These are phyloP conservation scores for Graphilbum fragrans DNA, from an alignment of 2,329 filamentous ascomycete species.

Conservation along the genomic window DNA sequence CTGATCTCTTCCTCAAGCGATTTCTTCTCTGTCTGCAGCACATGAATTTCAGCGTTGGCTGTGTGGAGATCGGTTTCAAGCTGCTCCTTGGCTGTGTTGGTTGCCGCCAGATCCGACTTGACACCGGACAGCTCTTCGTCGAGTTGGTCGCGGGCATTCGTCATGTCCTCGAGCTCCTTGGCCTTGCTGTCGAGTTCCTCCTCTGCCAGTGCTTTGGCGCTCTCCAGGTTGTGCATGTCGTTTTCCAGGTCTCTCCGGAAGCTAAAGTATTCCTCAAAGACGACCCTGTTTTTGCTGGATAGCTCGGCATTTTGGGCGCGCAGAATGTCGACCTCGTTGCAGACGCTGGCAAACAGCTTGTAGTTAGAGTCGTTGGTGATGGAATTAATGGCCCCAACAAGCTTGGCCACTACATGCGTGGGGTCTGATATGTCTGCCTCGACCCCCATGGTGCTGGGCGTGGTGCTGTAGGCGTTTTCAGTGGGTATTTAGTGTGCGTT, in stretches of 20 bases:
- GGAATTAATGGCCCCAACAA: constrained; percentile 21
- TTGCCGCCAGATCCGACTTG: constrained; percentile 12
- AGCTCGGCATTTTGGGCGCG: constrained; percentile 19
- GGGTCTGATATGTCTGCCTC: constrained; percentile 5
- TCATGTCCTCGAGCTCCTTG: constrained; percentile 12
- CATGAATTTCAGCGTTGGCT: constrained; percentile 12
- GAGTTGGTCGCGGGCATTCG: constrained; percentile 5
- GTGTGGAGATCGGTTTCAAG: constrained; percentile 9
- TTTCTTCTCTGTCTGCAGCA: constrained; percentile 1
- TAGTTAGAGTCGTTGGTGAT: constrained; percentile 21
- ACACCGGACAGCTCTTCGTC: constrained; percentile 11
- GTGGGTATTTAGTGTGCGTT: no score
- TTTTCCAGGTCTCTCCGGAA: constrained; percentile 20
- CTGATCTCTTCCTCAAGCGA: constrained; percentile 3
- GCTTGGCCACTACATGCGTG: constrained; percentile 15
- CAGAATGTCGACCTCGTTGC: constrained; percentile 19
- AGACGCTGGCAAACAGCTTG: constrained; percentile 20
- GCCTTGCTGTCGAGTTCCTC: constrained; percentile 12
- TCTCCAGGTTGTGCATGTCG: constrained; percentile 13
- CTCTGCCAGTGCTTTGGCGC: constrained; percentile 16
- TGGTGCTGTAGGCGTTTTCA: no score
- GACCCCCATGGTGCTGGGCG: constrained; percentile 3
- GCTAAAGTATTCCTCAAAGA: constrained; percentile 20
- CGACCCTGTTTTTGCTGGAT: constrained; percentile 16
- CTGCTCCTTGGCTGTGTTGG: constrained; percentile 5